phyloP scores from a whole-genome alignment of 352 stramenopile genomes.

The Phytophthora kernoviae region DNA sequence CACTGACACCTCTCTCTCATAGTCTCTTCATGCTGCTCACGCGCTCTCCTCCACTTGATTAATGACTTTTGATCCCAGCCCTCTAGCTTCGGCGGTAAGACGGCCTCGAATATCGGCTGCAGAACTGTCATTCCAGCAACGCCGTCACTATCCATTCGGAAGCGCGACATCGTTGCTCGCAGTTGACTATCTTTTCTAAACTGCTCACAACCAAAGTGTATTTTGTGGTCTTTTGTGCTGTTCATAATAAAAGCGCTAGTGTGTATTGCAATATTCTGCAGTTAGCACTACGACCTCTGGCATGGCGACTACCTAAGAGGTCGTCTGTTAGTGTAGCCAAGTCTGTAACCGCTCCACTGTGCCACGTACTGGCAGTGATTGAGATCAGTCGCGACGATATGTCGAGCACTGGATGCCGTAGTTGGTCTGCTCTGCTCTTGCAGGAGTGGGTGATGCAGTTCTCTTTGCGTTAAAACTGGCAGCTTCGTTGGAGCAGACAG shows the following conservation, averaged over 20 bases:
- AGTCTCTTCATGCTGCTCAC: conserved; percentile 17
- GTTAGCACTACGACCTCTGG: too few relatives aligned
- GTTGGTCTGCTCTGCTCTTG: too few relatives aligned
- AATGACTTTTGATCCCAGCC: conserved; percentile 15
- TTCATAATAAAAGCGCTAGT: not conserved
- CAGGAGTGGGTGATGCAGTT: too few relatives aligned
- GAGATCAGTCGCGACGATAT: too few relatives aligned
- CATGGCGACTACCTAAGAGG: too few relatives aligned
- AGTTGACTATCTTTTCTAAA: conserved; percentile 8
- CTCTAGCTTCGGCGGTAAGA: conserved; percentile 12
- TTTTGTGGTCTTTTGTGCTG: conserved; percentile 17
- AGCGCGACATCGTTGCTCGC: conserved; percentile 6
- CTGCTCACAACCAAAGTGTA: conserved; percentile 18
- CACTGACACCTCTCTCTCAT: conserved; percentile 15
- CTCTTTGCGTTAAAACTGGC: too few relatives aligned
- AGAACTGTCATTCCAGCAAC: conserved; percentile 16
- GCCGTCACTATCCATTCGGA: conserved; percentile 17
- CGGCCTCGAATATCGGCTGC: conserved; percentile 15
- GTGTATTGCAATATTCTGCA: not conserved
- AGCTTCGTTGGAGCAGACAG: too few relatives aligned
- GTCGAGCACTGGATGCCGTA: too few relatives aligned
- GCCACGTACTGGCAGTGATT: too few relatives aligned
- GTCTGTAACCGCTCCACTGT: too few relatives aligned
- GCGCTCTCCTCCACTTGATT: conserved; percentile 12
- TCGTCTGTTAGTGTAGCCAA: too few relatives aligned